Evolutionary conservation across 2,329 filamentous ascomycete species (phyloP).

Genomic region (Pseudogymnoascus sp.): DNA sequence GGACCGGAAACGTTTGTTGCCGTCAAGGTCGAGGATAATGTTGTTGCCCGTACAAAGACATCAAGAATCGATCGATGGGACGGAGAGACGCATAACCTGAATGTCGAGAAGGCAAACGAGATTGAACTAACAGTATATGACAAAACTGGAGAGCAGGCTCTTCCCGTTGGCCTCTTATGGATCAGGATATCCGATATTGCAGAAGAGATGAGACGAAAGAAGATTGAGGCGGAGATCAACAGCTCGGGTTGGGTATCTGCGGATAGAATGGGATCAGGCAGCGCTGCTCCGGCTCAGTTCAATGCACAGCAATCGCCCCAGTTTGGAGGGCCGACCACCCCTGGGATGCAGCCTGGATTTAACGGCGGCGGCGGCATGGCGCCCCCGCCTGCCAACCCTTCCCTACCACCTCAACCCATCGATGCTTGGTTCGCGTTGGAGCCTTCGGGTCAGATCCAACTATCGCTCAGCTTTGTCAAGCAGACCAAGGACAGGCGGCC

Average conservation of each 20-base stretch:
- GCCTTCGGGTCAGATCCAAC: conserved; percentile 82
- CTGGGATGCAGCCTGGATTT: conserved; percentile 25
- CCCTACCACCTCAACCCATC: conserved; percentile 47
- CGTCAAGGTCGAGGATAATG: conserved; percentile 90
- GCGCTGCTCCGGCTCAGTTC: conserved; percentile 44
- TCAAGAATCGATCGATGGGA: conserved; percentile 86
- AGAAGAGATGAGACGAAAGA: conserved; percentile 94
- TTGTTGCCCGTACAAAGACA: conserved; percentile 78
- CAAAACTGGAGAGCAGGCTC: conserved; percentile 79
- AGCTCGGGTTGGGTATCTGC: conserved; percentile 94
- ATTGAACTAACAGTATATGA: conserved; percentile 97
- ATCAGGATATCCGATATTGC: conserved; percentile 93
- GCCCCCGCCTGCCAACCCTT: conserved; percentile 28
- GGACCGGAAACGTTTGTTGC: conserved; percentile 93
- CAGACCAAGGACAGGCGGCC: conserved; percentile 73
- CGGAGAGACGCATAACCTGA: conserved; percentile 81
- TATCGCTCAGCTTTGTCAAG: conserved; percentile 87
- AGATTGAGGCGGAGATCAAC: conserved; percentile 91
- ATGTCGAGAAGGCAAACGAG: conserved; percentile 97
- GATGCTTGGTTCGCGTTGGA: conserved; percentile 97
- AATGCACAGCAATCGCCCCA: conserved; percentile 40
- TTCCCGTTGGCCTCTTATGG: conserved; percentile 93
- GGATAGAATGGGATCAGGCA: conserved; percentile 73
- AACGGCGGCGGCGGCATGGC: conserved; percentile 23
- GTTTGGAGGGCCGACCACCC: conserved; percentile 37